These are phyloP conservation scores for Trypanosoma scelopori DNA, from an alignment of 208 protist species.

Conservation along the genomic window DNA sequence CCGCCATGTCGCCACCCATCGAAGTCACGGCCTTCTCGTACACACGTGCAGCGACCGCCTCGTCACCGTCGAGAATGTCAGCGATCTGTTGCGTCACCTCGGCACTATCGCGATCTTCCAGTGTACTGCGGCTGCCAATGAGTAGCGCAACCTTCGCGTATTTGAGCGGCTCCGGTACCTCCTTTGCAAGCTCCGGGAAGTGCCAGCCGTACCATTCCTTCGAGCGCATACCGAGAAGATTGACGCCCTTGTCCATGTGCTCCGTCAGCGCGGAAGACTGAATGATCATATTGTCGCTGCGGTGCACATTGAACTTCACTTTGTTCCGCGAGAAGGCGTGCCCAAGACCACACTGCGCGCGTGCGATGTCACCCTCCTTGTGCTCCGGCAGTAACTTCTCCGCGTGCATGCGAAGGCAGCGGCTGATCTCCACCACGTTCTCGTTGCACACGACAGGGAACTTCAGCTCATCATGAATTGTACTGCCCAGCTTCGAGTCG, in stretches of 20 bases:
- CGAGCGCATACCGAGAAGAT: conserved; percentile 99
- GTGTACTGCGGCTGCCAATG: conserved; percentile 77
- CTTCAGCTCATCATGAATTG: conserved; percentile 92
- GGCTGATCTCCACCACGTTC: conserved; percentile 85
- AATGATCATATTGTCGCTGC: conserved; percentile 99
- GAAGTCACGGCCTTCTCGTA: conserved; percentile 93
- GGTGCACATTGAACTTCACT: conserved; percentile 99
- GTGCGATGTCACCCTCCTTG: conserved; percentile 93
- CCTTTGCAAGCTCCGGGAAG: conserved; percentile 98
- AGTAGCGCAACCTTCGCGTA: conserved; percentile 93
- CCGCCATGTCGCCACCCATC: conserved; percentile 97
- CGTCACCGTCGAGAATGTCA: conserved; percentile 85
- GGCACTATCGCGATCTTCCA: conserved; percentile 70
- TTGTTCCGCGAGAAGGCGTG: conserved; percentile 98
- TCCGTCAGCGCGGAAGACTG: conserved; percentile 98
- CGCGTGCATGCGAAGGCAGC: conserved; percentile 97
- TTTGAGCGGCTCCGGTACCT: conserved; percentile 96
- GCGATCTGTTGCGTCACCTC: conserved; percentile 74
- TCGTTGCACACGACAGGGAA: conserved; percentile 91
- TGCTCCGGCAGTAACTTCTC: conserved; percentile 93
- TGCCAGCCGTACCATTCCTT: conserved; percentile 99
- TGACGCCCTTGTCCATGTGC: conserved; percentile 99
- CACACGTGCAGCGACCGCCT: conserved; percentile 78
- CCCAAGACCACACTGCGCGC: conserved; percentile 98
- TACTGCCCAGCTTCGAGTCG: conserved; percentile 94